phyloP scores from a whole-genome alignment of 768 basidiomycete genomes.

The Naganishia onofrii region DNA sequence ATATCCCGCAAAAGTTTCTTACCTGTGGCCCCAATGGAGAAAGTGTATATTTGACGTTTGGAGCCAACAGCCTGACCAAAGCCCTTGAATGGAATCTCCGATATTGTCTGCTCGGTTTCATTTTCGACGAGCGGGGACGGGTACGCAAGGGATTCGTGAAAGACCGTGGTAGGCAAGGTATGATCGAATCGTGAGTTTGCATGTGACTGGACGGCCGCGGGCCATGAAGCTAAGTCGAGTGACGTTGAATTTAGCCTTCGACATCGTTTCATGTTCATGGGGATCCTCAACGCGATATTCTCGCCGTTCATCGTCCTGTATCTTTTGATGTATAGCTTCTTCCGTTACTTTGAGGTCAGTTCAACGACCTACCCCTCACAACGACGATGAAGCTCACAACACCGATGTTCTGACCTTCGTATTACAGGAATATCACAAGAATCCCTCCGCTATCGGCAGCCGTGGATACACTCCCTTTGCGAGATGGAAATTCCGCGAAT shows the following conservation, averaged over 20 bases:
- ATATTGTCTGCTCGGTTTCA: constrained; percentile 90
- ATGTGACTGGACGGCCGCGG: not conserved
- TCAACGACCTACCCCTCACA: constrained; percentile 14
- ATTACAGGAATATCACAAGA: constrained; percentile 91
- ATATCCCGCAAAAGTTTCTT: constrained; percentile 38
- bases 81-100: constrained; percentile 96
- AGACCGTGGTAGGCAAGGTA: constrained; percentile 68
- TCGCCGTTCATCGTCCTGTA: constrained; percentile 96
- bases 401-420: not conserved
- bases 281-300: constrained; percentile 88
- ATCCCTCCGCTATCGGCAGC: constrained; percentile 89
- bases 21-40: constrained; percentile 52
- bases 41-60: constrained; percentile 57
- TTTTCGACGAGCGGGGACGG: constrained; percentile 84
- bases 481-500: constrained; percentile 98
- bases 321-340: constrained; percentile 96
- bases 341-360: constrained; percentile 95
- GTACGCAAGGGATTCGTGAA: constrained; percentile 90
- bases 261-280: constrained; percentile 93
- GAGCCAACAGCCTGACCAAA: constrained; percentile 74
- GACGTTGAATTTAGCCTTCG: constrained; percentile 61
- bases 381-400: too few species aligned
- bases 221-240: too few species aligned
- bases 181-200: constrained; percentile 75
- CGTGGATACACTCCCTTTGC: constrained; percentile 91